phyloP scores from a whole-genome alignment of 352 stramenopile species.

The Saprolegnia parasitica region DNA sequence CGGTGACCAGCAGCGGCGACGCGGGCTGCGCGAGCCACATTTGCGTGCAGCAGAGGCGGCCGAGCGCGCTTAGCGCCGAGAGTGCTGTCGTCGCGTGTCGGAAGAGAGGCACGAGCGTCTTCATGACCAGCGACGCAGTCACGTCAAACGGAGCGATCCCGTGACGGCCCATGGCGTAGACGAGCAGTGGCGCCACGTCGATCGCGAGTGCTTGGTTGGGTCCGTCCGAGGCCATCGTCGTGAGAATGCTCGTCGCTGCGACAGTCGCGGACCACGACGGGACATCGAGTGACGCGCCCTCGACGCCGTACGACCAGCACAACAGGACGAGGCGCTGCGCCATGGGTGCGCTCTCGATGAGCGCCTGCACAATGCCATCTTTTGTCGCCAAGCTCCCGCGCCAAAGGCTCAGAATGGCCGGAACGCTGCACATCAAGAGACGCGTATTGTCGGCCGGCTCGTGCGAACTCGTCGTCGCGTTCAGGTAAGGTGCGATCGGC shows the following conservation, averaged over 20 bases:
- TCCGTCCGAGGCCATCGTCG: neutral
- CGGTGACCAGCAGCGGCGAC: neutral
- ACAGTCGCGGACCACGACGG: neutral
- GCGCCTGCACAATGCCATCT: neutral
- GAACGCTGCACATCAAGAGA: neutral
- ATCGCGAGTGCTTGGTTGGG: constrained; percentile 4
- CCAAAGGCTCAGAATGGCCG: too few relatives aligned
- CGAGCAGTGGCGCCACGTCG: neutral
- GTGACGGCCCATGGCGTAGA: neutral
- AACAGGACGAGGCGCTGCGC: constrained; percentile 9
- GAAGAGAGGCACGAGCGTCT: neutral
- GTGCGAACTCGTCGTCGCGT: neutral
- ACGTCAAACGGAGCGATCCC: neutral
- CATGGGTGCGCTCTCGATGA: neutral
- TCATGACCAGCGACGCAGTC: neutral
- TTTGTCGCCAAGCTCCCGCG: neutral
- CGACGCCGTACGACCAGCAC: constrained; percentile 6
- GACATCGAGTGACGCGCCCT: neutral
- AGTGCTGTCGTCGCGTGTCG: neutral
- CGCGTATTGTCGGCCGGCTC: neutral
- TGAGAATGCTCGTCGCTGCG: neutral
- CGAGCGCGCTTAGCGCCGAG: neutral
- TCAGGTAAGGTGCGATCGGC: neutral
- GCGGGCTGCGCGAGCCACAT: neutral
- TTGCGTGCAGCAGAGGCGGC: neutral